Percentiles rank a stretch among this genome's conserved stretches.
These are phyloP conservation scores for Calonectria henricotiae DNA, from an alignment of 2,329 filamentous ascomycete species.

Conservation along the genomic window DNA sequence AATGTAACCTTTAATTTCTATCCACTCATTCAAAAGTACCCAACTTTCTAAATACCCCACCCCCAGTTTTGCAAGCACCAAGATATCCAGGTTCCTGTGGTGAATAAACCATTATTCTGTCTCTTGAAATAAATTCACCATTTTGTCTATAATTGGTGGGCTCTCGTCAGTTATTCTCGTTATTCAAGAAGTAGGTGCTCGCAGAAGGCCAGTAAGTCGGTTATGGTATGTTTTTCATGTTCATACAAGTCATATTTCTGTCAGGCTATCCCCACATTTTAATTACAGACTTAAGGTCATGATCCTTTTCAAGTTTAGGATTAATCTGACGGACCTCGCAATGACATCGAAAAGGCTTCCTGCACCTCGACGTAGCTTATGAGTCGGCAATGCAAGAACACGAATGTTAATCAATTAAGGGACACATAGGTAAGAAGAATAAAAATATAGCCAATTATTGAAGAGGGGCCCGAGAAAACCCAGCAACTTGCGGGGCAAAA, in stretches of 20 bases:
- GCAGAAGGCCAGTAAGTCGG: background rate
- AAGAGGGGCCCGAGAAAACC: no score
- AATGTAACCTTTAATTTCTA: slow-evolving; percentile 10
- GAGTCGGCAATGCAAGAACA: background rate
- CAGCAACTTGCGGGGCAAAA: no score
- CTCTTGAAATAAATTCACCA: background rate
- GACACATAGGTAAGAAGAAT: no score
- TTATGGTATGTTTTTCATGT: background rate
- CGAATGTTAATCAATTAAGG: background rate
- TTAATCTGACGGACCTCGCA: background rate
- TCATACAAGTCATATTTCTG: background rate
- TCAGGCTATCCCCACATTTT: background rate
- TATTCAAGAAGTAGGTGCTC: background rate
- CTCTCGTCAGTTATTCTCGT: background rate
- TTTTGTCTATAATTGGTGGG: background rate
- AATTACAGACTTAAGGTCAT: background rate
- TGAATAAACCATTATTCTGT: background rate
- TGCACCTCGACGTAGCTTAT: background rate
- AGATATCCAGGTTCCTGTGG: background rate
- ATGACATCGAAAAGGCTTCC: no score
- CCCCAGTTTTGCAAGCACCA: background rate
- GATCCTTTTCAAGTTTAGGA: background rate
- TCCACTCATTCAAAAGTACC: background rate
- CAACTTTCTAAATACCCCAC: background rate
- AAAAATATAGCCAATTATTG: no score